These are phyloP conservation scores for Eucalyptus leucophloia DNA, from an alignment of 345 rosid species.

Conservation along the genomic window DNA sequence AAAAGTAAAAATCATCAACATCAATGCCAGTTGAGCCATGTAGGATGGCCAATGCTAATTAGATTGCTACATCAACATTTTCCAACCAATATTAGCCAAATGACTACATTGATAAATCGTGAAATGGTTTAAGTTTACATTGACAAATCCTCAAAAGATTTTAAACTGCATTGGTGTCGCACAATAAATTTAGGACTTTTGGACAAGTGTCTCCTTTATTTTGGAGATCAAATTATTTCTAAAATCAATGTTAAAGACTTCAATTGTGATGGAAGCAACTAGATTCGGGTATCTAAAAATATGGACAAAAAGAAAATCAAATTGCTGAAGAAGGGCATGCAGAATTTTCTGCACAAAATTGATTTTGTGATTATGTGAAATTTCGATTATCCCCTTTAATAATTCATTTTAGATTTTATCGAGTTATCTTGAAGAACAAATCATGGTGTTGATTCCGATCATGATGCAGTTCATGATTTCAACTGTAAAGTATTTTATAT, in stretches of 20 bases:
- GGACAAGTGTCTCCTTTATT: too few relatives aligned
- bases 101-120: fast-evolving
- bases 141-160: too few relatives aligned
- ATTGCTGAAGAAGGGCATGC: background rate
- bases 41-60: too few relatives aligned
- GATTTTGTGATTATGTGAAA: background rate
- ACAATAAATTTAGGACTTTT: too few relatives aligned
- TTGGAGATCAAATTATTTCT: background rate
- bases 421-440: background rate
- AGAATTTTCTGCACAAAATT: background rate
- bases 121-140: too few relatives aligned
- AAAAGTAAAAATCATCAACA: too few relatives aligned
- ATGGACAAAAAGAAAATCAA: background rate
- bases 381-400: too few relatives aligned
- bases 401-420: background rate
- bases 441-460: background rate
- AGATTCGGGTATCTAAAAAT: background rate
- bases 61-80: too few relatives aligned
- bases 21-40: too few relatives aligned
- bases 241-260: background rate
- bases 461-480: background rate
- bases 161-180: too few relatives aligned
- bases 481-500: too few relatives aligned
- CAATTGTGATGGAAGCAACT: background rate
- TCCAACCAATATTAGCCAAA: too few relatives aligned